Evolutionary conservation across 345 rosid genomes (phyloP).

Genomic region (Rhodamnia rubescens): DNA sequence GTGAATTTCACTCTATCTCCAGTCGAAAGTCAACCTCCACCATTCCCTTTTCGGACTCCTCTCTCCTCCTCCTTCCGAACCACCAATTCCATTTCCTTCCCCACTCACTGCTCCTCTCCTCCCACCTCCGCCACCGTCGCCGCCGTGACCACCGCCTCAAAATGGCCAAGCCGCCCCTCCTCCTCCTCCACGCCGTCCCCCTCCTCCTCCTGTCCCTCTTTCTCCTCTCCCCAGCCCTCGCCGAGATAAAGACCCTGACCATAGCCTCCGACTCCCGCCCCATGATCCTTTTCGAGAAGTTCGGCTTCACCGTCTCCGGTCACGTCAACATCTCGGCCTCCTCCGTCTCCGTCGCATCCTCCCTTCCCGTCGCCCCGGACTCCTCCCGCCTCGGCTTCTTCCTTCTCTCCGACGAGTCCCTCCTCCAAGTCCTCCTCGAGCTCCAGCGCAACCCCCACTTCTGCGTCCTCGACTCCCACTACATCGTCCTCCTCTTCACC

Average conservation of each 20-base stretch:
- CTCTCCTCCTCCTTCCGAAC: not conserved
- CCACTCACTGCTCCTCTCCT: not conserved
- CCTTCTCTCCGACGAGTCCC: slow-evolving; percentile 80
- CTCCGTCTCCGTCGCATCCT: slow-evolving; percentile 48
- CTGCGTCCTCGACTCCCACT: slow-evolving; percentile 78
- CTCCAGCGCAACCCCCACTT: slow-evolving; percentile 60
- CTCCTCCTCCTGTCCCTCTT: slow-evolving; percentile 15
- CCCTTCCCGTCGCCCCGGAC: slow-evolving; percentile 32
- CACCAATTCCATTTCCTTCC: not conserved
- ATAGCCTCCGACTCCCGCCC: slow-evolving; percentile 53
- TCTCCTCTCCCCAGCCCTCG: slow-evolving; percentile 17
- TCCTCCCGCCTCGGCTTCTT: slow-evolving; percentile 75
- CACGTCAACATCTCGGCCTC: slow-evolving; percentile 46
- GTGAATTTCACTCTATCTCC: not conserved
- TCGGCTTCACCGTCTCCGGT: slow-evolving; percentile 82
- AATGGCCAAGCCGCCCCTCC: slow-evolving; percentile 34
- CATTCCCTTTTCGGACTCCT: not conserved
- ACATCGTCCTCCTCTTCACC: slow-evolving; percentile 42
- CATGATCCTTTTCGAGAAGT: slow-evolving; percentile 86
- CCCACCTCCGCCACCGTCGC: not conserved
- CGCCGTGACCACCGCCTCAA: not conserved
- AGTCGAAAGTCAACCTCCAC: not conserved
- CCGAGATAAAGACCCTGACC: slow-evolving; percentile 48
- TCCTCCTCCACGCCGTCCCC: not conserved
- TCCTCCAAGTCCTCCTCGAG: slow-evolving; percentile 77